Evolutionary conservation across 1,139 yeast species (phyloP).

Genomic region (Geotrichum aggregatum): DNA sequence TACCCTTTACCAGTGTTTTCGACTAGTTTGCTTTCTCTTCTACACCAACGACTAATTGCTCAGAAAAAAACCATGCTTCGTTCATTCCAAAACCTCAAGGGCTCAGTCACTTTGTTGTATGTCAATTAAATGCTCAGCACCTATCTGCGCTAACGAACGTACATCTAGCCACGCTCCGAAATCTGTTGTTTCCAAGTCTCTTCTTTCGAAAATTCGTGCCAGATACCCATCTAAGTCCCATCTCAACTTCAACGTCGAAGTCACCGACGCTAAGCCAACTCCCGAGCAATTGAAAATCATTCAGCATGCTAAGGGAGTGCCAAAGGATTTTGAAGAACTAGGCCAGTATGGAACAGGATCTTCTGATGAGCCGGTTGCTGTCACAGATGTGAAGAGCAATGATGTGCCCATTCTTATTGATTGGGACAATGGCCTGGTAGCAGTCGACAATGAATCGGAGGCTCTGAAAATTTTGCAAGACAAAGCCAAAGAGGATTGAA

Average conservation of each 20-base stretch:
- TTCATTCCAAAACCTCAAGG: slow-evolving; percentile 29
- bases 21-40: not conserved
- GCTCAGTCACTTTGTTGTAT: slow-evolving; percentile 33
- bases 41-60: not conserved
- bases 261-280: slow-evolving; percentile 37
- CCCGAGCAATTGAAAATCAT: slow-evolving; percentile 29
- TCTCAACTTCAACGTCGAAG: slow-evolving; percentile 35
- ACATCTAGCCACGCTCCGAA: slow-evolving; percentile 28
- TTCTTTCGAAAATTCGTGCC: slow-evolving; percentile 25
- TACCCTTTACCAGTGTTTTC: not conserved
- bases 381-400: not conserved
- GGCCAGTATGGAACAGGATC: not conserved
- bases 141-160: not conserved
- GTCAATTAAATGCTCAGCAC: not conserved
- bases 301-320: slow-evolving; percentile 12
- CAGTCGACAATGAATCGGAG: slow-evolving; percentile 41
- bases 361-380: not conserved
- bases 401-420: slow-evolving; percentile 38
- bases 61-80: not conserved
- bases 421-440: slow-evolving; percentile 38
- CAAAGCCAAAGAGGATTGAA: slow-evolving; percentile 19
- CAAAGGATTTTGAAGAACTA: slow-evolving; percentile 7
- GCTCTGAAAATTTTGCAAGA: slow-evolving; percentile 37
- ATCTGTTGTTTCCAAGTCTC: slow-evolving; percentile 27
- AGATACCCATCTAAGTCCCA: slow-evolving; percentile 29